Evolutionary conservation across 371 early-diverging fungal species (phyloP), one percentile per base, ranked within the genome.

Genomic region (Mortierella polycephala): DNA sequence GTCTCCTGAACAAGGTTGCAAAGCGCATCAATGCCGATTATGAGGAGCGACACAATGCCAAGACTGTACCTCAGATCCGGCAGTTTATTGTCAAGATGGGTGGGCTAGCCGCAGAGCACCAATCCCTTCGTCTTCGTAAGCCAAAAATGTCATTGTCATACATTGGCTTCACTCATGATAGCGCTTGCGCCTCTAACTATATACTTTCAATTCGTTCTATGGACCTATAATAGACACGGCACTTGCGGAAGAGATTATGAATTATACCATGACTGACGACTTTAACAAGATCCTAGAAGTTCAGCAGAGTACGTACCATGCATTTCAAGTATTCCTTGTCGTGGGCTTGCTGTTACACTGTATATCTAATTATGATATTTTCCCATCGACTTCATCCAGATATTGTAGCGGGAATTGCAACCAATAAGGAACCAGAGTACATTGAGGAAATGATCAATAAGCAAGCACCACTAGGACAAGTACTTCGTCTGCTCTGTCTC

Each of bases 81-180:
- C 91, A 95, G 69, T 97, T 98, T 87, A 93, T 96, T 10, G 92
- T 91, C 39, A 89, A 91, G 79, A 83, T 97, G 54, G 90, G 93
- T 20, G 90, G 88, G 20, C 77, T 98, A 59, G 94, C 95, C 63
- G 86, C 90, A 40, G 95, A 96, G 75, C 93, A 95, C 73, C 92
- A 95, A 71, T 90, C 93, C 1, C 85, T 83, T 49, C 72, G 74
- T n/a, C 70, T 60, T 39, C 67, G 67, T 60, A 64, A 57, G 68
- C 61, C 12, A 9, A n/a, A 14, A 45, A 14, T 30, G 45, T 37
- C 30, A 11, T 44, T 60, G 44, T 37, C 40, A 44, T 21, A 41
- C n/a, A 60, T 10, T 1, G 4, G 11, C 60, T 21, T 37, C 7
- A 11, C n/a, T 9, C 5, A 47, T 5, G 10, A 10, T 47, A 12